Base-by-base conservation (phyloP, 345 rosid species). In the Conringia planisiliqua region DNA sequence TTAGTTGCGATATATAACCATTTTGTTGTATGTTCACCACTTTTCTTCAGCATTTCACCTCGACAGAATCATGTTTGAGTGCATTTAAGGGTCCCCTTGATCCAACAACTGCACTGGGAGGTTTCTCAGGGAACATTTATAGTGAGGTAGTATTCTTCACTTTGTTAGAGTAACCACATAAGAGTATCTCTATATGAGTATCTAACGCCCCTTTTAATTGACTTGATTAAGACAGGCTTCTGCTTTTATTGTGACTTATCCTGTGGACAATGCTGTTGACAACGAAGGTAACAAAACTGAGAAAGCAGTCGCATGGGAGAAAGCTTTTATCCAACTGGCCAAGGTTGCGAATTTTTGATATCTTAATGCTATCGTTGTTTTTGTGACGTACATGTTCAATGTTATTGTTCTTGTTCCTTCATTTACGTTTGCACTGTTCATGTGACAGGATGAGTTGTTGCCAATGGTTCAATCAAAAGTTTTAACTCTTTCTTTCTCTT, bases 1-100 rank as follows among this genome's bases (percentile, higher is more conserved):
- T 2, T 46, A 4, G 10, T 60, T 38, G 9, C 2, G 0, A 11
- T 64, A 48, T 20, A 47, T 42, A 50, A 39, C 68, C 42, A 12
- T 27, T 35, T 27, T 62, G 12, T 66, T 59, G 27, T 56, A 32
- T 56, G 42, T 40, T 40, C 26, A 58, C 38, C 57, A 30, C 62
- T 60, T 80, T 74, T 57, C 79, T 72, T 79, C 85, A 95, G 99
- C 97, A 95, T 79, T 94, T 78, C 82, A 87, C 95, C 71, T 87
- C 98, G 61, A 84, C 96, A 58, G 98, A 91, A 10, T 52, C 84
- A 63, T 94, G 98, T 79, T 71, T 87, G 90, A 90, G 98, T 78
- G 97, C 98, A 52, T 94, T 90, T 80, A 94, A 94, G 81, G 98
- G 87, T 39, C 98, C 98, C 13, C 89, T 94, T 60, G 97, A 94